A percentile compares a stretch with the other conserved stretches of the same genome.
Evolutionary conservation across 176 grass and related monocot species (phyloP).

Genomic region (Thinopyrum elongatum): DNA sequence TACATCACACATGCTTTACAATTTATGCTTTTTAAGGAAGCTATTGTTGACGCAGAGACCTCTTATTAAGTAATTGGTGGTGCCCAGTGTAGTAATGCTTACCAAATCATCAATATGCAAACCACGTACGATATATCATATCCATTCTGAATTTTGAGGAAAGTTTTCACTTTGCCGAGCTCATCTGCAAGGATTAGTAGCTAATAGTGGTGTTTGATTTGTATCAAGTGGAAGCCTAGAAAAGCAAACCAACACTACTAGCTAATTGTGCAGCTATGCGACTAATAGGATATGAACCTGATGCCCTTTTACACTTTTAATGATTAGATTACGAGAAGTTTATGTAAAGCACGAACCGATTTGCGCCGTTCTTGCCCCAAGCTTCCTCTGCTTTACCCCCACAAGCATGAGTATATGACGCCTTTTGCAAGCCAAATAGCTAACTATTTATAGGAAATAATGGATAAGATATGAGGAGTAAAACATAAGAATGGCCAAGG

Average conservation of each 20-base stretch:
- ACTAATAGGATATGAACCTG: background rate
- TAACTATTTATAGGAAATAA: background rate
- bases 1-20: background rate
- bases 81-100: background rate
- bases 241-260: background rate
- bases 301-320: background rate
- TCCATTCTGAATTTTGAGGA: conserved; percentile 8
- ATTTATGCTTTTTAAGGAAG: background rate
- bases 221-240: background rate
- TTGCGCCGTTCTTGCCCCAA: conserved; percentile 25
- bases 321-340: conserved; percentile 36
- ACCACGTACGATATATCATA: conserved; percentile 4
- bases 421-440: conserved; percentile 7
- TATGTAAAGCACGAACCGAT: conserved; percentile 27
- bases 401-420: background rate
- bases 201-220: too few relatives aligned
- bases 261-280: background rate
- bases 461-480: too few relatives aligned
- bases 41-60: background rate
- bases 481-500: too few relatives aligned
- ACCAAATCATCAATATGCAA: background rate
- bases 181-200: background rate
- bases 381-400: conserved; percentile 27
- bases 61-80: background rate
- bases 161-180: background rate